A percentile compares a stretch with the other conserved stretches of the same genome.
phyloP scores from a whole-genome alignment of 176 grass and related monocot species.

The Cenchrus americanus region DNA sequence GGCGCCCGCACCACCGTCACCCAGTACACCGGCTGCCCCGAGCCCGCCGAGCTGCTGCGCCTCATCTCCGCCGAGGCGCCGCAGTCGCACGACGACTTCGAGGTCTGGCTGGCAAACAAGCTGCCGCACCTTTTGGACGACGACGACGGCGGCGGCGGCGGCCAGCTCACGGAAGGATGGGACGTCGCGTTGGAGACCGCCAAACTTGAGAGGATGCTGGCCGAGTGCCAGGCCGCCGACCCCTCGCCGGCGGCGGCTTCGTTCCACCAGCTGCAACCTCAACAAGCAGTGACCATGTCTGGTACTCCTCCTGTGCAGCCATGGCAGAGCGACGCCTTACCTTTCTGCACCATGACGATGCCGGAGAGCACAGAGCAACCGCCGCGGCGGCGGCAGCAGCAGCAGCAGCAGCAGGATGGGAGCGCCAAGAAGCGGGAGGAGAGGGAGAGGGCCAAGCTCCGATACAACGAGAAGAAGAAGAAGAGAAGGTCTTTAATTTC shows the following conservation, averaged over 20 bases:
- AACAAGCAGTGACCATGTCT: no score
- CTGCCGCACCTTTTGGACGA: background rate
- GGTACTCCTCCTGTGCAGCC: background rate
- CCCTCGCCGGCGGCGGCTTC: background rate
- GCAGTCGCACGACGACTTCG: background rate
- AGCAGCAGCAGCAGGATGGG: background rate
- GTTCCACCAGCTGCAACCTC: conserved; percentile 7
- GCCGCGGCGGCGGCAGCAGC: background rate
- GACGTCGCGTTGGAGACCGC: background rate
- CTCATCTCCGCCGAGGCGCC: conserved; percentile 36
- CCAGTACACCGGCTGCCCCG: conserved; percentile 39
- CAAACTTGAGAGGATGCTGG: background rate
- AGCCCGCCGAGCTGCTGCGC: background rate
- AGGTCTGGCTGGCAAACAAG: conserved; percentile 24
- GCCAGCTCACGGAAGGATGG: background rate
- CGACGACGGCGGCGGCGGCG: background rate
- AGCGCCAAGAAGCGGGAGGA: conserved; percentile 37
- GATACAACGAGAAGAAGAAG: conserved; percentile 62
- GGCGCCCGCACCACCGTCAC: background rate
- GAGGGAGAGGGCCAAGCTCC: conserved; percentile 52
- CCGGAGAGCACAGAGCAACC: background rate
- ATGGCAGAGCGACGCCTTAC: conserved; percentile 17
- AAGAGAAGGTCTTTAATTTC: conserved; percentile 28
- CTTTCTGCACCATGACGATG: conserved; percentile 12
- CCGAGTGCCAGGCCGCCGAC: background rate